Evolutionary conservation across 352 stramenopile genomes (phyloP).

Genomic region (Globisporangium megalacanthum): DNA sequence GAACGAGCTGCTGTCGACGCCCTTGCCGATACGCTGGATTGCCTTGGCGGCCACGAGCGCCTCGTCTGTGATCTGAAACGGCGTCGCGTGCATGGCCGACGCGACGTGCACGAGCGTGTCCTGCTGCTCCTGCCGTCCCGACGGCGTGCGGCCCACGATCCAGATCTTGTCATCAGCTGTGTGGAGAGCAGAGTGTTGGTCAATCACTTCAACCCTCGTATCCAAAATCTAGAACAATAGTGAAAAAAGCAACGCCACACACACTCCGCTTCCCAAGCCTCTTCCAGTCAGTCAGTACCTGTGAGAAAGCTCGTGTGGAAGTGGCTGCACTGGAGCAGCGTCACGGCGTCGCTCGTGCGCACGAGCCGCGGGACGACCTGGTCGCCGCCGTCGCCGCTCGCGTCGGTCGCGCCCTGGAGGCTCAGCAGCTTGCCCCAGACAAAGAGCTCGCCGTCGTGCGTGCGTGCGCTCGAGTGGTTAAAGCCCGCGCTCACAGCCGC

Average conservation of each 20-base stretch:
- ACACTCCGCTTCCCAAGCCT: not conserved
- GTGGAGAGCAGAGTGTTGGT: not conserved
- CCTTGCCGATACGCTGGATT: conserved; percentile 65
- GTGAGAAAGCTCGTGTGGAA: conserved; percentile 84
- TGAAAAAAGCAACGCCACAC: not conserved
- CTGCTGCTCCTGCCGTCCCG: conserved; percentile 46
- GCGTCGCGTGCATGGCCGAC: conserved; percentile 65
- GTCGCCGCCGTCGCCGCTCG: conserved; percentile 40
- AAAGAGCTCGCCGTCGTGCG: conserved; percentile 73
- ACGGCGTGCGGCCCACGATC: conserved; percentile 71
- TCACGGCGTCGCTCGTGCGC: conserved; percentile 61
- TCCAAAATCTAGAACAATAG: too few species aligned
- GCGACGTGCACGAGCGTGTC: conserved; percentile 50
- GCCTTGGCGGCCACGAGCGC: conserved; percentile 32
- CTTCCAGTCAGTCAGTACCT: conserved; percentile 32
- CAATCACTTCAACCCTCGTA: not conserved
- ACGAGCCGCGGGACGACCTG: conserved; percentile 72
- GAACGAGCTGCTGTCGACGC: conserved; percentile 71
- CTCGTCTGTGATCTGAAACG: conserved; percentile 61
- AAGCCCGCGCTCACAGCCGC: conserved; percentile 72
- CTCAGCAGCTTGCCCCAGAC: conserved; percentile 84
- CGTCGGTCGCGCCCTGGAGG: conserved; percentile 41
- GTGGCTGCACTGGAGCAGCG: conserved; percentile 66
- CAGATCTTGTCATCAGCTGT: conserved; percentile 71
- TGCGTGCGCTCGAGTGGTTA: conserved; percentile 71